A percentile compares a stretch with the other conserved stretches of the same genome.
phyloP scores from a whole-genome alignment of 2,329 filamentous ascomycete species.

The Helotiales sp. region DNA sequence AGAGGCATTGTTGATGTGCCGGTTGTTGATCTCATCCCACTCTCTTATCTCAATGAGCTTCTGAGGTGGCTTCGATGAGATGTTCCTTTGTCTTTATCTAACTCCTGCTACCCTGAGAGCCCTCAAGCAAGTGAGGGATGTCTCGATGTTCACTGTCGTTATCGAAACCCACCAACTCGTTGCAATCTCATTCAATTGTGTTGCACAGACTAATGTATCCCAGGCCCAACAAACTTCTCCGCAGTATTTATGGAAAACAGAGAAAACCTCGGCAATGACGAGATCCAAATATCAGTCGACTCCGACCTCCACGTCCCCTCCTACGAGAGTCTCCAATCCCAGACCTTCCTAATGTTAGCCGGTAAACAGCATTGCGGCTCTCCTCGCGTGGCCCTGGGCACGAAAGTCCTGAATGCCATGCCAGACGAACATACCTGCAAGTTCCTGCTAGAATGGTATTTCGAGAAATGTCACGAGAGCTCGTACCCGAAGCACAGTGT shows the following conservation, averaged over 20 bases:
- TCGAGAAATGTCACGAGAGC: slow-evolving; percentile 29
- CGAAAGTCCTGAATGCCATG: slow-evolving; percentile 36
- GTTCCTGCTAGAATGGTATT: slow-evolving; percentile 37
- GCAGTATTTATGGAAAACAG: slow-evolving; percentile 41
- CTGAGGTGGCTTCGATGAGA: not conserved
- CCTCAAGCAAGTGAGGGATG: not conserved
- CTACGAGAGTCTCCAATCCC: slow-evolving; percentile 36
- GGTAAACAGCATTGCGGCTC: slow-evolving; percentile 30
- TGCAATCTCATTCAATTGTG: not conserved
- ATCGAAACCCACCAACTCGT: too few species aligned
- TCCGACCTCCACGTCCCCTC: slow-evolving; percentile 25
- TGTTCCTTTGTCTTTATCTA: slow-evolving; percentile 2
- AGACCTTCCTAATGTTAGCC: slow-evolving; percentile 40
- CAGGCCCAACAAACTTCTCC: slow-evolving; percentile 42
- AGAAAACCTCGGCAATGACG: slow-evolving; percentile 35
- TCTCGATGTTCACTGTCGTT: not conserved
- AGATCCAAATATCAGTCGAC: slow-evolving; percentile 39
- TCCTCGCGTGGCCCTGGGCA: slow-evolving; percentile 36
- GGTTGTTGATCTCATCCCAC: not conserved
- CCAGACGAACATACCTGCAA: slow-evolving; percentile 38
- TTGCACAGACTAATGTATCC: slow-evolving; percentile 12
- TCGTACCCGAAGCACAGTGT: slow-evolving; percentile 27
- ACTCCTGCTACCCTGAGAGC: not conserved
- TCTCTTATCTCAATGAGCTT: slow-evolving; percentile 2
- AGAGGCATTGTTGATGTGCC: not conserved